phyloP scores from a whole-genome alignment of 2,329 filamentous ascomycete genomes.

The Emmonsia crescens region DNA sequence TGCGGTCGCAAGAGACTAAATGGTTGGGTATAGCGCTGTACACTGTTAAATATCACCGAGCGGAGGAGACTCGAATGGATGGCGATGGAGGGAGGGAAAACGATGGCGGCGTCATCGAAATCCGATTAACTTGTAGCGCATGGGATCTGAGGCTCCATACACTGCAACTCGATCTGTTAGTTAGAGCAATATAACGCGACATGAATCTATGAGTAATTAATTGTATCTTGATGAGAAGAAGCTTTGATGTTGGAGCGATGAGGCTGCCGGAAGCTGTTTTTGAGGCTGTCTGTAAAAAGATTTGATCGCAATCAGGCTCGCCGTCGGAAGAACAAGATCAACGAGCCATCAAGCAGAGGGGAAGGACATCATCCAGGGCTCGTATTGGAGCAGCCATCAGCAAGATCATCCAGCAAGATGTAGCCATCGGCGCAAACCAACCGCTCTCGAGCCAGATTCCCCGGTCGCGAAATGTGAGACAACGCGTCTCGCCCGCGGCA shows the following conservation, averaged over 20 bases:
- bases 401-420: background rate
- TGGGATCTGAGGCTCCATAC: background rate
- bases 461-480: background rate
- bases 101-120: background rate
- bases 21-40: background rate
- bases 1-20: background rate
- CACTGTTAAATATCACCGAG: background rate
- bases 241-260: background rate
- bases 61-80: background rate
- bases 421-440: background rate
- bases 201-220: background rate
- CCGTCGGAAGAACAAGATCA: background rate
- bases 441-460: background rate
- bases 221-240: background rate
- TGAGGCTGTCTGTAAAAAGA: background rate
- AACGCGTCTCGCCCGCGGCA: background rate
- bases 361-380: background rate
- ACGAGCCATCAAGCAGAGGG: background rate
- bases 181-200: background rate
- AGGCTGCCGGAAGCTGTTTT: background rate
- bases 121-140: conserved; percentile 1
- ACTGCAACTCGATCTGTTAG: background rate
- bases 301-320: background rate
- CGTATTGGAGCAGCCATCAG: background rate
- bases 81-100: background rate